These are phyloP conservation scores for Pseudocercospora vitis DNA, from an alignment of 2,329 filamentous ascomycete species.

Conservation along the genomic window DNA sequence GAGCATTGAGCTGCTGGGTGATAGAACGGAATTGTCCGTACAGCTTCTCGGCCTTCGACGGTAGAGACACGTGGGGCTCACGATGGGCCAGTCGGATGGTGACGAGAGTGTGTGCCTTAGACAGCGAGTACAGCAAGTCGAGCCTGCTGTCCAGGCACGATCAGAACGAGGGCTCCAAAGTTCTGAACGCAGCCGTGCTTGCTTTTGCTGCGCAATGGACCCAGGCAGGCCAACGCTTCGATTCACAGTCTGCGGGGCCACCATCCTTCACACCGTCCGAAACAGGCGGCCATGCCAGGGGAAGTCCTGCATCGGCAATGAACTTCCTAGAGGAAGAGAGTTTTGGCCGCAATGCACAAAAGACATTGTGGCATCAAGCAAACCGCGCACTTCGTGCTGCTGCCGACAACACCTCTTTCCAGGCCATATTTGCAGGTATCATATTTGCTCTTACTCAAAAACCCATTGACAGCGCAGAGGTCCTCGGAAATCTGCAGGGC, in stretches of 20 bases:
- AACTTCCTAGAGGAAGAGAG: slow-evolving; percentile 8
- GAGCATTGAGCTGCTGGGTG: slow-evolving; percentile 24
- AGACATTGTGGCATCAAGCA: slow-evolving; percentile 23
- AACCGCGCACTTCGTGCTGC: slow-evolving; percentile 18
- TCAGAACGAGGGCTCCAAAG: slow-evolving; percentile 20
- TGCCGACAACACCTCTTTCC: slow-evolving; percentile 22
- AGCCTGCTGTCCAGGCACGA: slow-evolving; percentile 17
- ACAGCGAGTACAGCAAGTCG: slow-evolving; percentile 19
- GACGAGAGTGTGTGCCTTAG: slow-evolving; percentile 22
- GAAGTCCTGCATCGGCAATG: not conserved
- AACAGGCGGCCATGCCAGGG: not conserved
- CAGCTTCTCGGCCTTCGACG: slow-evolving; percentile 17
- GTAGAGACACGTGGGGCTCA: slow-evolving; percentile 23
- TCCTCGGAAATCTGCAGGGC: slow-evolving; percentile 1
- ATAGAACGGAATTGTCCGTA: slow-evolving; percentile 25
- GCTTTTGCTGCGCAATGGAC: slow-evolving; percentile 26
- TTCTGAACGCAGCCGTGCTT: slow-evolving; percentile 20
- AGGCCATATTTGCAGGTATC: slow-evolving; percentile 23
- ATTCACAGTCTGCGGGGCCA: slow-evolving; percentile 1
- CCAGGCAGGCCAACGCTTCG: slow-evolving; percentile 9
- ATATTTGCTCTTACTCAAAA: slow-evolving; percentile 25
- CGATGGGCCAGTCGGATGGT: slow-evolving; percentile 23
- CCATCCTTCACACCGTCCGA: not conserved
- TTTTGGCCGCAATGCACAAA: slow-evolving; percentile 23
- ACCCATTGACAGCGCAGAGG: slow-evolving; percentile 17